Base-by-base conservation (phyloP, 768 basidiomycete species). In the Scleroderma citrinum region DNA sequence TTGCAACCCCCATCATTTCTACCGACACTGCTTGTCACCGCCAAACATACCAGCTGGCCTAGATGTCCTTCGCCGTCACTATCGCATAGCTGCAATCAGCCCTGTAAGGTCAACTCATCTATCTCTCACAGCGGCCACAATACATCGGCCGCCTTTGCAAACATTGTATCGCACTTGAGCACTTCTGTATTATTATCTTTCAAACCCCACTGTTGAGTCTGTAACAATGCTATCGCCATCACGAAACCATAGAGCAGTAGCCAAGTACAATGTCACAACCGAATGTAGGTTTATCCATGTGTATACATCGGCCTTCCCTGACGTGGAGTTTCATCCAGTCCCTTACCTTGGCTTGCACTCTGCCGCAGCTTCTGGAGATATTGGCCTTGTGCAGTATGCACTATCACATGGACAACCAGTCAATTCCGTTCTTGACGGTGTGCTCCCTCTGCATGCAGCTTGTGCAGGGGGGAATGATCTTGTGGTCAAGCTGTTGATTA, bases 391-490 rank as follows among this genome's bases (percentile, higher is more conserved):
- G 50, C 85, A 87, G 64, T 96, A 92, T 66, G 96, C 96, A 2
- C 76, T 99, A 20, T 81, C 83, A 2, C 86, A 94, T 59, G 95
- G 95, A 7, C 96, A 98, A 60, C 95, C 96, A 10, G 83, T 95
- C 67, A 97, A 99, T 67, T 89, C 92, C 5, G 91, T 96, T 29
- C 79, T 97, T 46, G 91, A 95, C 62, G 96, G 96, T 31, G 88
- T 99, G 3, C 82, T 96, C n/a, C 94, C 96, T 3, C 76, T 99
- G 8, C 96, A 99, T 63, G 94, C 92, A 3, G 96, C 95, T 2
- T 89, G 83, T 57, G 87, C 92, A 0, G 91, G 91, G 20, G 96
- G 96, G 2, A 89, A 82, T 61, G 89, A 87, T 48, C 78, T 83
- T 49, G 88, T 97, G 38, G 92, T 98, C 35, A 80, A 82, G 59